Evolutionary conservation across 495 filamentous ascomycete genomes (phyloP).

Genomic region (Aspergillus wentii): DNA sequence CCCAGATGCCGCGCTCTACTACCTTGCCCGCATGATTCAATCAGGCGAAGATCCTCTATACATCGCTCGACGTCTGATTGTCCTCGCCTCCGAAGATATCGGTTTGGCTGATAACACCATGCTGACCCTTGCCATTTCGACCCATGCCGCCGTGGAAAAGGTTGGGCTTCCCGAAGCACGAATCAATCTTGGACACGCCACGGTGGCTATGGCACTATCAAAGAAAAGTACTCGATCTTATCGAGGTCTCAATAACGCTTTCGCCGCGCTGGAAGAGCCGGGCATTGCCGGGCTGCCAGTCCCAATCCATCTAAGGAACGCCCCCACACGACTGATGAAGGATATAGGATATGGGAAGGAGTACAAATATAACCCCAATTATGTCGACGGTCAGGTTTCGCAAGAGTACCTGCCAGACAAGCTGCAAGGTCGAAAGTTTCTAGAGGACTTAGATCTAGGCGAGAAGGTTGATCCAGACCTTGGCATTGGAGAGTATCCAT

Average conservation of each 20-base stretch:
- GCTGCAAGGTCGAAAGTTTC: constrained; percentile 62
- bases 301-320: constrained; percentile 85
- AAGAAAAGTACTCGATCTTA: constrained; percentile 86
- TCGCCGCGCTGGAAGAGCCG: constrained; percentile 68
- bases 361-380: constrained; percentile 97
- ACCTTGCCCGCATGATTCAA: constrained; percentile 92
- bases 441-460: constrained; percentile 82
- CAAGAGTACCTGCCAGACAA: constrained; percentile 87
- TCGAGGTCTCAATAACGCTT: constrained; percentile 72
- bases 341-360: constrained; percentile 84
- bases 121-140: constrained; percentile 75
- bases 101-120: constrained; percentile 87
- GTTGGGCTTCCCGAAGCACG: constrained; percentile 92
- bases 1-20: constrained; percentile 85
- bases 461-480: constrained; percentile 64
- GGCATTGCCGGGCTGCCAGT: constrained; percentile 75
- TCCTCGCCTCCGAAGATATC: constrained; percentile 87
- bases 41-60: constrained; percentile 92
- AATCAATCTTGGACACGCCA: constrained; percentile 84
- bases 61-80: constrained; percentile 85
- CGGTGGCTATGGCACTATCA: constrained; percentile 75
- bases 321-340: constrained; percentile 87
- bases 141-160: constrained; percentile 80
- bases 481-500: no score
- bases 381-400: constrained; percentile 71